phyloP scores from a whole-genome alignment of 495 filamentous ascomycete genomes.

The Lophiostoma macrostomum region DNA sequence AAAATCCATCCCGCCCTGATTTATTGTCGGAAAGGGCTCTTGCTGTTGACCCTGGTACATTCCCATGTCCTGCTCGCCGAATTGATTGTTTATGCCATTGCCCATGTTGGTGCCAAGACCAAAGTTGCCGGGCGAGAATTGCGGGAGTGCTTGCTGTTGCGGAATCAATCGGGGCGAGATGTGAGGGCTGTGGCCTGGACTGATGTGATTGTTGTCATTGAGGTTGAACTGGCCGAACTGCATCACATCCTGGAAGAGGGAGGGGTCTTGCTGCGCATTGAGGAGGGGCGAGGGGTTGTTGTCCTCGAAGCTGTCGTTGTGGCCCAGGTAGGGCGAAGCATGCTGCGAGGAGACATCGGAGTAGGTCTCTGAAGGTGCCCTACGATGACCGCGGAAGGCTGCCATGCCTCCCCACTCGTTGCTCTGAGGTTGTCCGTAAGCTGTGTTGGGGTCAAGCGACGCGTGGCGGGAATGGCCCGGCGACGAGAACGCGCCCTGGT shows the following conservation, averaged over 20 bases:
- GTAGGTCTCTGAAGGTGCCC: constrained; percentile 77
- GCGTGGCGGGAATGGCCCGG: constrained; percentile 71
- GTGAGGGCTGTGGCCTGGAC: constrained; percentile 79
- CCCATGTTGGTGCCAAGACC: constrained; percentile 48
- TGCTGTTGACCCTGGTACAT: constrained; percentile 52
- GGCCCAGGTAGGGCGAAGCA: constrained; percentile 75
- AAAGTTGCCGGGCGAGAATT: constrained; percentile 44
- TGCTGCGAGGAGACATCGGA: constrained; percentile 83
- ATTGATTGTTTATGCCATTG: constrained; percentile 48
- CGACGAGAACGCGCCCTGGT: constrained; percentile 55
- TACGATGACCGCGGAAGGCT: constrained; percentile 70
- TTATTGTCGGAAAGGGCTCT: constrained; percentile 57
- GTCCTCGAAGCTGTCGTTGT: constrained; percentile 75
- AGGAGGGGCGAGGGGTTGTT: constrained; percentile 81
- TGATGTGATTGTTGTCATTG: constrained; percentile 67
- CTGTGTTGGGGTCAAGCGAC: constrained; percentile 77
- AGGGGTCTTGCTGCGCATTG: constrained; percentile 63
- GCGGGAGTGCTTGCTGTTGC: constrained; percentile 52
- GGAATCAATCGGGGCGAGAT: constrained; percentile 79
- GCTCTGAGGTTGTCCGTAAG: constrained; percentile 60
- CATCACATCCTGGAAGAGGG: constrained; percentile 72
- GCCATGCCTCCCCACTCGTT: constrained; percentile 66
- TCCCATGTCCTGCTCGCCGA: constrained; percentile 50
- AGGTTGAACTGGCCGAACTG: constrained; percentile 79
- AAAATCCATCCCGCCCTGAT: constrained; percentile 54